Percentiles rank a stretch among this genome's conserved stretches.
These are phyloP conservation scores for Candida yuanshanica DNA, from an alignment of 805 yeast genomes.

Conservation along the genomic window DNA sequence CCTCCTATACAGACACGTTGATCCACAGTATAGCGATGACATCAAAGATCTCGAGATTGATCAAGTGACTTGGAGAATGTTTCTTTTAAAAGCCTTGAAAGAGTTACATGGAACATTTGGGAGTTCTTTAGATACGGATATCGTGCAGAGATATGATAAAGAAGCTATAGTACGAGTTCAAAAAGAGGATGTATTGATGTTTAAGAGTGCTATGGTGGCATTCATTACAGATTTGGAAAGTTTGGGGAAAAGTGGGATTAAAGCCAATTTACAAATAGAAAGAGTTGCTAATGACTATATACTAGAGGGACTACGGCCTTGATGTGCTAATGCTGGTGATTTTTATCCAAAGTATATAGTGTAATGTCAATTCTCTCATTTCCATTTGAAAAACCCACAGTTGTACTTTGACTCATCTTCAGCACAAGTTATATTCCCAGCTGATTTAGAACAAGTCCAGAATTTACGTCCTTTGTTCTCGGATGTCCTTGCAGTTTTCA, in stretches of 20 bases:
- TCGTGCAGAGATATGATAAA: conserved; percentile 23
- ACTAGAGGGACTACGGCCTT: too few species aligned
- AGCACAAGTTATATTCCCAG: not conserved
- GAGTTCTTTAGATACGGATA: conserved; percentile 28
- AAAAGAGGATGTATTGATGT: conserved; percentile 22
- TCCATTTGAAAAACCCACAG: conserved; percentile 56
- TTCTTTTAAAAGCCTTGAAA: conserved; percentile 28
- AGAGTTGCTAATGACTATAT: conserved; percentile 3
- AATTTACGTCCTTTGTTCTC: conserved; percentile 44
- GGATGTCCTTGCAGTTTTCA: conserved; percentile 39
- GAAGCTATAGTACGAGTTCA: conserved; percentile 25
- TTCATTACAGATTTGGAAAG: conserved; percentile 25
- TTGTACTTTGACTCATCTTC: conserved; percentile 27
- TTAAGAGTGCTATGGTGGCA: conserved; percentile 27
- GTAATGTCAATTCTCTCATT: conserved; percentile 14
- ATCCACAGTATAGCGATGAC: not conserved
- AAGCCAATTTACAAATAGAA: conserved; percentile 12
- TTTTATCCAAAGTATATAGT: too few species aligned
- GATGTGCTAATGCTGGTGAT: too few species aligned
- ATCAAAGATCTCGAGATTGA: conserved; percentile 19
- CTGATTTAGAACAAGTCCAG: conserved; percentile 42
- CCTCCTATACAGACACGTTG: conserved; percentile 15
- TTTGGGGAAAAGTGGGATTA: conserved; percentile 24
- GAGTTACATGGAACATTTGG: conserved; percentile 38
- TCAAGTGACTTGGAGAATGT: conserved; percentile 34